Conservation (phyloP, 257 asterid species). For the Haberlea rhodopensis region DNA sequence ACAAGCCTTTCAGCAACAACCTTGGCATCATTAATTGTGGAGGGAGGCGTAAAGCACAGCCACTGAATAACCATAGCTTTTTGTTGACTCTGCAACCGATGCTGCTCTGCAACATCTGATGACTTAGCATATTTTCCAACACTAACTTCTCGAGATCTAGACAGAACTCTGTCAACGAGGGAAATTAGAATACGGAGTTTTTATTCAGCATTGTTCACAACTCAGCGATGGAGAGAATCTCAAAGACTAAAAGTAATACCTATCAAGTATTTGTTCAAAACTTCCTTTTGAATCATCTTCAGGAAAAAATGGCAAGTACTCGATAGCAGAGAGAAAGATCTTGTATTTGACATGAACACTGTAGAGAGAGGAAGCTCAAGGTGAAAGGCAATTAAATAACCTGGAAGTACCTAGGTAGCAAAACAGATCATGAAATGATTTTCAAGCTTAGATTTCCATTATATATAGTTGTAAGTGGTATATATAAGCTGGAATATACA, state of each 20-base stretch:
- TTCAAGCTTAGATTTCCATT: neutral
- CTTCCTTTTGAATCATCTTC: conserved; percentile 75
- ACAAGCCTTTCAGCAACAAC: conserved; percentile 69
- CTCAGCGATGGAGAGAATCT: neutral
- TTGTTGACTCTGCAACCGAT: conserved; percentile 81
- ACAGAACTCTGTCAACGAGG: conserved; percentile 57
- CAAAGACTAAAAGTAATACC: conserved; percentile 47
- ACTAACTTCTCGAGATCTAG: conserved; percentile 74
- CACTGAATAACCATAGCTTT: conserved; percentile 96
- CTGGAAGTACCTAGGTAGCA: conserved; percentile 13
- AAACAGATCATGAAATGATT: conserved; percentile 6
- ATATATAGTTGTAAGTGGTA: neutral
- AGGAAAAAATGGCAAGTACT: conserved; percentile 76
- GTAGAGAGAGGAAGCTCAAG: conserved; percentile 32
- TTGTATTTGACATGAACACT: conserved; percentile 87
- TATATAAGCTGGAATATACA: too few species aligned
- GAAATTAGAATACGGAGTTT: conserved; percentile 23
- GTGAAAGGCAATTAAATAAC: conserved; percentile 21
- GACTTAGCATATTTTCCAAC: conserved; percentile 50
- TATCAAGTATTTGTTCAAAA: conserved; percentile 89
- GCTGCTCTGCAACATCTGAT: conserved; percentile 80
- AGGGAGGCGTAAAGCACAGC: conserved; percentile 99
- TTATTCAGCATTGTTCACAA: conserved; percentile 10
- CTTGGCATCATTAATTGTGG: conserved; percentile 70
- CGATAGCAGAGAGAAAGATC: conserved; percentile 84